Evolutionary conservation across 148 eudicot genomes (phyloP).

Genomic region (Nepenthes gracilis): DNA sequence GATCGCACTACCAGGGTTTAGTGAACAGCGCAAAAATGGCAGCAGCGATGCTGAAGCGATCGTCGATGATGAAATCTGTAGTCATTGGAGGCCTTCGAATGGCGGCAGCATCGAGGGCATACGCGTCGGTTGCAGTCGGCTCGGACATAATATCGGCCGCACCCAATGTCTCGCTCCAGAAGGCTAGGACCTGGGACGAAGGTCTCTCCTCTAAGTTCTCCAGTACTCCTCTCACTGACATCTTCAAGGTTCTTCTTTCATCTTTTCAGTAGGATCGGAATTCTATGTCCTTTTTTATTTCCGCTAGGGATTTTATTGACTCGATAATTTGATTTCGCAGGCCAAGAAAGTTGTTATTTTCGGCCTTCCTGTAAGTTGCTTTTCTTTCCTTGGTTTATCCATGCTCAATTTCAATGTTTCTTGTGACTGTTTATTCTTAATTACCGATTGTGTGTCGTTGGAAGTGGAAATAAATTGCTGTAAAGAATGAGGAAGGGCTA

Average conservation of each 20-base stretch:
- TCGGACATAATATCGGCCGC: constrained; percentile 73
- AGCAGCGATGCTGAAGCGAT: constrained; percentile 31
- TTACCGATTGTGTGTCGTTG: too few species aligned
- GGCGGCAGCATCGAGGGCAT: constrained; percentile 31
- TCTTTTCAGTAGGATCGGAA: not conserved
- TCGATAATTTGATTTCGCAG: constrained; percentile 29
- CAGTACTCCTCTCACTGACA: constrained; percentile 61
- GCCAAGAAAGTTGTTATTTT: constrained; percentile 89
- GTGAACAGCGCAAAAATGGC: constrained; percentile 32
- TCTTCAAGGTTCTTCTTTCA: constrained; percentile 46
- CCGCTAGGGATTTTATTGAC: not conserved
- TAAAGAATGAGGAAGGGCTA: too few species aligned
- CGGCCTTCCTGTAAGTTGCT: constrained; percentile 88
- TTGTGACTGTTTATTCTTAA: not conserved
- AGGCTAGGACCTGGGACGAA: constrained; percentile 89
- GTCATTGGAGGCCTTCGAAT: constrained; percentile 17
- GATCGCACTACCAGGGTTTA: too few species aligned
- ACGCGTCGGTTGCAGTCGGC: constrained; percentile 66
- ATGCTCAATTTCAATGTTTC: not conserved
- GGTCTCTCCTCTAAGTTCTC: constrained; percentile 83
- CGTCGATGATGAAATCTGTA: constrained; percentile 23
- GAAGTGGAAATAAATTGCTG: too few species aligned
- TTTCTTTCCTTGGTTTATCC: not conserved
- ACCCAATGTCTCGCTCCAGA: constrained; percentile 71
- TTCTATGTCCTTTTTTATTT: not conserved